Evolutionary conservation across 192 early-diverging fungal species (phyloP), one percentile per base, ranked within the genome.

Genomic region (Spinellus fusiger): DNA sequence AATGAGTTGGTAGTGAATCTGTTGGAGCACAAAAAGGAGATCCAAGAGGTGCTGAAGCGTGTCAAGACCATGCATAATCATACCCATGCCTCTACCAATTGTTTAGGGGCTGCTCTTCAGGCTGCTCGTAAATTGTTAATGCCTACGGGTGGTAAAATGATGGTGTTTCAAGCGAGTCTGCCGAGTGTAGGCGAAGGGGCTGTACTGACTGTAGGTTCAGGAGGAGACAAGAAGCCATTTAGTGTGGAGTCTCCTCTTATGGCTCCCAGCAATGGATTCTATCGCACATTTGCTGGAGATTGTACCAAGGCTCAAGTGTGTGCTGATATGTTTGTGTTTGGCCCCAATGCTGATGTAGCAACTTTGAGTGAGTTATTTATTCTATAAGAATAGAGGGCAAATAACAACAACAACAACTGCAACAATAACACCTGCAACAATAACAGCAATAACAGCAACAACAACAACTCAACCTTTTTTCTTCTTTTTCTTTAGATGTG

Each of bases 281-380:
- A 94, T 79, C 89, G 79, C 51, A 89, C 90, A 49, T 77, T 93
- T 73, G 96, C 87, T 2, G 79, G 88, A 56, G 85, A 93, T 54
- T 90, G 88, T 64, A 83, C 89, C 5, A 80, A 87, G 48, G 65
- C 80, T 20, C 93, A 93, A 54, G 77, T 98, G 37, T 86, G 85
- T 59, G 82, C 93, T 62, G 95, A 93, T 66, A 69, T 93, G 77
- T 98, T 91, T 74, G 66, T 97, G 53, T 95, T 98, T 10, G 73
- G 74, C 5, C 76, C 81, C 9, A 93, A 87, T 65, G 79, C 89
- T 32, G 96, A 98, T 68, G 80, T 94, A 1, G 93, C 96, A 3
- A 92, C 94, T 5, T 62, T 93, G 29, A 86, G 88, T 76, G 74
- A 48, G 69, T 53, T 28, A 49, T 29, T 22, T 37, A 12, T 23